phyloP scores from a whole-genome alignment of 1,139 yeast genomes.

The Taiozyma sp. region DNA sequence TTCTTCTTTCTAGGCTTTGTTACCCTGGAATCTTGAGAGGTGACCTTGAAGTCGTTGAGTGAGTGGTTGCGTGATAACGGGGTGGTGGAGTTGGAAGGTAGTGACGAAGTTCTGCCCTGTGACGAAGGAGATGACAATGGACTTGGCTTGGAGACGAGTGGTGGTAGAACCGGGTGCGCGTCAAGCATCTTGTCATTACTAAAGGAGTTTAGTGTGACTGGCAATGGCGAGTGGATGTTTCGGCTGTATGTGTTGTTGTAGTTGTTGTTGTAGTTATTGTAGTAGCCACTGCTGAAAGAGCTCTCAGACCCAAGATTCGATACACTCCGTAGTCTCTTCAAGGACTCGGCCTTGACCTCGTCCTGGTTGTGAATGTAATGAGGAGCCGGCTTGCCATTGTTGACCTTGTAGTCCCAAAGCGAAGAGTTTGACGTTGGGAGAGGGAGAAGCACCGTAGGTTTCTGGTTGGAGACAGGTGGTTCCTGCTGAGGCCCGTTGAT shows the following conservation, averaged over 20 bases:
- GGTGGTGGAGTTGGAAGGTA: conserved; percentile 3
- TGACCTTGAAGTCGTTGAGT: conserved; percentile 2
- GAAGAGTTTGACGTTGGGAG: conserved; percentile 1
- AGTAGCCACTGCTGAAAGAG: not conserved
- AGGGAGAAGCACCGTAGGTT: conserved; percentile 11
- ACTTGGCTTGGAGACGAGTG: conserved; percentile 2
- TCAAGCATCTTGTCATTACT: conserved; percentile 2
- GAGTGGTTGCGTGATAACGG: not conserved
- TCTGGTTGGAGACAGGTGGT: conserved; percentile 13
- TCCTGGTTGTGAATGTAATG: conserved; percentile 9
- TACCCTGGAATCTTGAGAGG: conserved; percentile 8
- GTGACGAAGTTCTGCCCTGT: conserved; percentile 6
- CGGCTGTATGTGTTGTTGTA: not conserved
- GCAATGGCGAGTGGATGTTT: not conserved
- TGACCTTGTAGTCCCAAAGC: not conserved
- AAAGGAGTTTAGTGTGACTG: not conserved
- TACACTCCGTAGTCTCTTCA: not conserved
- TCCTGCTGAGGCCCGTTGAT: conserved; percentile 11
- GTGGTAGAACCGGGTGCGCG: conserved; percentile 4
- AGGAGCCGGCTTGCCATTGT: not conserved
- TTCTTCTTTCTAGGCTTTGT: conserved; percentile 63
- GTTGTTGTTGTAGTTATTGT: not conserved
- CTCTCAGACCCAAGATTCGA: not conserved
- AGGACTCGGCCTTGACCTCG: conserved; percentile 5
- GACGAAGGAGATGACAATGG: conserved; percentile 2